These are phyloP conservation scores for Glycine latifolia DNA, from an alignment of 306 rosid genomes.

Conservation along the genomic window DNA sequence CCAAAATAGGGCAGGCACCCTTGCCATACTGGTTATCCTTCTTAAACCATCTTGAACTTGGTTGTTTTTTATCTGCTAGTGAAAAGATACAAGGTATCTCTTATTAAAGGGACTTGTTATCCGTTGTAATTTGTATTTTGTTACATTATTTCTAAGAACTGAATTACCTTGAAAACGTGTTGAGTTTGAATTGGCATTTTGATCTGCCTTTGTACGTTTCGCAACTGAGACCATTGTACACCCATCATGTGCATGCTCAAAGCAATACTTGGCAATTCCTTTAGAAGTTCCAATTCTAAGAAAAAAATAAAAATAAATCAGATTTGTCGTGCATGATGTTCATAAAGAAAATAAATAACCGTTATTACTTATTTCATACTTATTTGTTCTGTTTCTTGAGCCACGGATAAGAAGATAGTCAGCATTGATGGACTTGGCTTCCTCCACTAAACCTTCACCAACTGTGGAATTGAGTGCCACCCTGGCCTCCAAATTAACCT, in stretches of 20 bases:
- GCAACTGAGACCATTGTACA: constrained; percentile 71
- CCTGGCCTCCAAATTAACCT: constrained; percentile 91
- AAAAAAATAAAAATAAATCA: not conserved
- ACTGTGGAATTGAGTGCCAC: constrained; percentile 71
- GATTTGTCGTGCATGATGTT: not conserved
- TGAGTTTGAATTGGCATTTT: constrained; percentile 46
- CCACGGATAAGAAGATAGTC: constrained; percentile 79
- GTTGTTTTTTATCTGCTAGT: constrained; percentile 46
- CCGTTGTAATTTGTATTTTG: constrained; percentile 10
- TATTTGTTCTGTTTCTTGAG: constrained; percentile 61
- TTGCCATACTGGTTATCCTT: constrained; percentile 42
- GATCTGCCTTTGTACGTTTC: constrained; percentile 47
- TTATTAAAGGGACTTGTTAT: not conserved
- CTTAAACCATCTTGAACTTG: constrained; percentile 48
- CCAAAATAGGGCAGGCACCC: constrained; percentile 50
- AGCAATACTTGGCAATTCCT: constrained; percentile 69
- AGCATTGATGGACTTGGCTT: constrained; percentile 72
- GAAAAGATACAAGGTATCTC: constrained; percentile 24
- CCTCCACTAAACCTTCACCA: constrained; percentile 69
- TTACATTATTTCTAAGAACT: constrained; percentile 1
- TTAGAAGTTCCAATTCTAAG: constrained; percentile 52
- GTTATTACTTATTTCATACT: constrained; percentile 48
- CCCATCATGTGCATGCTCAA: constrained; percentile 65
- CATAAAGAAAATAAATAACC: not conserved
- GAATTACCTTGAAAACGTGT: constrained; percentile 63